These are phyloP conservation scores for Citrus mangshanensis DNA, from an alignment of 345 rosid genomes.

Conservation along the genomic window DNA sequence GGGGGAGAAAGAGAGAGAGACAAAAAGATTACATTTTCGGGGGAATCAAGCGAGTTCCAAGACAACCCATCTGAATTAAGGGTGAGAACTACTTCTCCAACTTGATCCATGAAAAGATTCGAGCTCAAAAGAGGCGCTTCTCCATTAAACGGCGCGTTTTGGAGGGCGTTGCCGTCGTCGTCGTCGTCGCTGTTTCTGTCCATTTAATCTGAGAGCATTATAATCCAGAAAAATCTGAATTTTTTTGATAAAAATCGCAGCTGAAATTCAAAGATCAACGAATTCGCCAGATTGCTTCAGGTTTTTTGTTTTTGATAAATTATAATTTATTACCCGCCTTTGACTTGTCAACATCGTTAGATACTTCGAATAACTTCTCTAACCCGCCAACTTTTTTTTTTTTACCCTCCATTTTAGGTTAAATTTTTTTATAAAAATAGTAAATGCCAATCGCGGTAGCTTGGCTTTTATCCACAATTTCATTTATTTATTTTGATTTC, in stretches of 20 bases:
- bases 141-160: constrained; percentile 15
- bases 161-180: constrained; percentile 17
- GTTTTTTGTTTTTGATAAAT: not conserved
- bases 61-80: constrained; percentile 62
- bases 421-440: not conserved
- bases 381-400: too few species aligned
- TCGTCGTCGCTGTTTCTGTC: constrained; percentile 14
- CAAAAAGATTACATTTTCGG: constrained; percentile 40
- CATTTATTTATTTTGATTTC: too few species aligned
- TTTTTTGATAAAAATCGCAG: not conserved
- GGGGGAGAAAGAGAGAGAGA: not conserved
- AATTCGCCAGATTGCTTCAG: not conserved
- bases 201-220: constrained; percentile 4
- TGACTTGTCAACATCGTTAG: not conserved
- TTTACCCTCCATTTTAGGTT: too few species aligned
- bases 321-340: not conserved
- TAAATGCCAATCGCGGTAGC: not conserved
- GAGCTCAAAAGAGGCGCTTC: constrained; percentile 31
- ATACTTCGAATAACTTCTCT: too few species aligned
- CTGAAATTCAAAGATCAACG: not conserved
- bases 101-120: constrained; percentile 54
- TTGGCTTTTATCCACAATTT: not conserved
- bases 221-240: not conserved
- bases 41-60: constrained; percentile 59
- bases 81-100: constrained; percentile 61